Evolutionary conservation across 768 basidiomycete genomes (phyloP).

Genomic region (Tylopilus felleus): DNA sequence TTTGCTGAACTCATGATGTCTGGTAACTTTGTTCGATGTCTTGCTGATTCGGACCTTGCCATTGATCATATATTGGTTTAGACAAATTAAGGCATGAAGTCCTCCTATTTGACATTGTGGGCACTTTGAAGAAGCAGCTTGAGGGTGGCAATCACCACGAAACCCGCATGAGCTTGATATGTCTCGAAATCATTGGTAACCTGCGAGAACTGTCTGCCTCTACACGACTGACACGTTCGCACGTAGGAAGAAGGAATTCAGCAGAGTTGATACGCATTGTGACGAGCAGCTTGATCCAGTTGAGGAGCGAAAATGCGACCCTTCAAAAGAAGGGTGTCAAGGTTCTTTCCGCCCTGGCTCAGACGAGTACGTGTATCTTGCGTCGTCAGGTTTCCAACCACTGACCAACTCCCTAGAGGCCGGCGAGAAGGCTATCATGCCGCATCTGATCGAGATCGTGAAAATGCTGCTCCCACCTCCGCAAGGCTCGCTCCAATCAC

Average conservation of each 20-base stretch:
- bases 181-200: slow-evolving; percentile 1
- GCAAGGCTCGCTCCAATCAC: background rate
- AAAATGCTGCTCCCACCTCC: background rate
- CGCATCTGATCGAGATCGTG: background rate
- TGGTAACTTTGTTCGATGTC: background rate
- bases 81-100: background rate
- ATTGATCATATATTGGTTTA: background rate
- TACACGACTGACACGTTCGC: background rate
- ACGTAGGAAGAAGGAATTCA: background rate
- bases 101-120: background rate
- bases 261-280: background rate
- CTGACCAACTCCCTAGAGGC: background rate
- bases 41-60: background rate
- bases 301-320: background rate
- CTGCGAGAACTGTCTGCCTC: too few species aligned
- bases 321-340: background rate
- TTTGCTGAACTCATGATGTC: background rate
- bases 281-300: background rate
- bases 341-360: slow-evolving; percentile 3
- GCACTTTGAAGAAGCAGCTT: background rate
- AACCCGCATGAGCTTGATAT: slow-evolving; percentile 2
- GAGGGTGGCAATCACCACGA: background rate
- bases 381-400: background rate
- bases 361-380: background rate
- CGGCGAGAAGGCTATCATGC: background rate